These are phyloP conservation scores for Boletus pseudopeckii DNA, from an alignment of 768 basidiomycete species.

Conservation along the genomic window DNA sequence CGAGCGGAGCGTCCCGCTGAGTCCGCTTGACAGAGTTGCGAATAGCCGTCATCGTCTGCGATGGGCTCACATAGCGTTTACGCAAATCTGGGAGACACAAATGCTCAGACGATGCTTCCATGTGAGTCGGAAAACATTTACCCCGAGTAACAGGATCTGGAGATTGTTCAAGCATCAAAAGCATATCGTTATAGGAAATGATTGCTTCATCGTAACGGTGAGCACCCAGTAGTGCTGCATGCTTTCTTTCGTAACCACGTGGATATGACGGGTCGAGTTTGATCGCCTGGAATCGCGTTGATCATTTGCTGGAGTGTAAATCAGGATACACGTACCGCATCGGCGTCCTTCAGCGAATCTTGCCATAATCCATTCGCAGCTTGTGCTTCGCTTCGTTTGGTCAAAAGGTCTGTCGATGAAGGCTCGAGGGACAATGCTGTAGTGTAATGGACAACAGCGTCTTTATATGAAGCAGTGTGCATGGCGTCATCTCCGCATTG, in stretches of 20 bases:
- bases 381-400: background rate
- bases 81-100: background rate
- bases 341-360: background rate
- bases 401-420: background rate
- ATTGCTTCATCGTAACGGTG: background rate
- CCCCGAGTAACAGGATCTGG: background rate
- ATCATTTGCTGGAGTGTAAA: background rate
- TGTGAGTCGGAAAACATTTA: background rate
- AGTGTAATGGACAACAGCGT: background rate
- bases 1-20: background rate
- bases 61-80: background rate
- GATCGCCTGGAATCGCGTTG: background rate
- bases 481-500: background rate
- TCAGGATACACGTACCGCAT: background rate
- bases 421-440: background rate
- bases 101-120: background rate
- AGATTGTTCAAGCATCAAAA: background rate
- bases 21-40: background rate
- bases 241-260: slow-evolving; percentile 1
- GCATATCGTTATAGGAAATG: background rate
- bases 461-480: background rate
- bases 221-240: background rate
- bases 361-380: background rate
- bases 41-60: background rate
- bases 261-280: slow-evolving; percentile 2